A percentile compares a stretch with the other conserved stretches of the same genome.
phyloP scores from a whole-genome alignment of 768 basidiomycete genomes.

The Pleurotus platypus region DNA sequence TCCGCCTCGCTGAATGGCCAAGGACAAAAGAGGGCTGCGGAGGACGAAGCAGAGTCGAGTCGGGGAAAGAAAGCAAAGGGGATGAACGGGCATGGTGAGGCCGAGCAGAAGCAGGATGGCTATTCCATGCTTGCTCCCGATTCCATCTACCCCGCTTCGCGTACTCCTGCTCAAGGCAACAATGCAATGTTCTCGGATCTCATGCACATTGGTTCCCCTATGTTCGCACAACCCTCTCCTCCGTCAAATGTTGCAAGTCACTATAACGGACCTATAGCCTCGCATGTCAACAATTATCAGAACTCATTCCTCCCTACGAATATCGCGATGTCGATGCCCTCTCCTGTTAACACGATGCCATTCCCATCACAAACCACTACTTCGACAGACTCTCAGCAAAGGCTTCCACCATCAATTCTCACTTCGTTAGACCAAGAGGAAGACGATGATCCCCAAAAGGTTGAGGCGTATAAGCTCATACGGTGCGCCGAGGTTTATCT shows the following conservation, averaged over 20 bases:
- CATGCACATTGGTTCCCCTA: slow-evolving; percentile 56
- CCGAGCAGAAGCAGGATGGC: slow-evolving; percentile 32
- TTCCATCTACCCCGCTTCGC: slow-evolving; percentile 18
- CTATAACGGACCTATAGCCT: slow-evolving; percentile 33
- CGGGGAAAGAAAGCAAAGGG: slow-evolving; percentile 51
- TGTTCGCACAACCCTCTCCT: slow-evolving; percentile 51
- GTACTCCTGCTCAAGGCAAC: slow-evolving; percentile 27
- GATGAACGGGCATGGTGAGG: slow-evolving; percentile 35
- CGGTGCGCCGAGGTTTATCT: slow-evolving; percentile 39
- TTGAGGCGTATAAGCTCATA: slow-evolving; percentile 81
- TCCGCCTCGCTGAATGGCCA: slow-evolving; percentile 13
- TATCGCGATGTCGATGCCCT: slow-evolving; percentile 56
- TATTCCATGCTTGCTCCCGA: slow-evolving; percentile 61
- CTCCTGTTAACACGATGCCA: slow-evolving; percentile 46
- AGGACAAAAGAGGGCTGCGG: slow-evolving; percentile 51
- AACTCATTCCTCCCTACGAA: slow-evolving; percentile 47
- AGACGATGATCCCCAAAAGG: slow-evolving; percentile 67
- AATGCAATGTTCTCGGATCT: slow-evolving; percentile 56
- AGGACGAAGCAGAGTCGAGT: slow-evolving; percentile 35
- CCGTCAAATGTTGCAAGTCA: slow-evolving; percentile 31
- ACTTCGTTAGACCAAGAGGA: slow-evolving; percentile 47
- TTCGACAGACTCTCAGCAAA: slow-evolving; percentile 27
- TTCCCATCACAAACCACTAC: slow-evolving; percentile 31
- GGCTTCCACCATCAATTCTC: slow-evolving; percentile 23
- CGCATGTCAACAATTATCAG: slow-evolving; percentile 38